Percentiles rank a stretch among this genome's conserved stretches.
phyloP scores from a whole-genome alignment of 176 grass and related monocot species.

The Carex pumila region DNA sequence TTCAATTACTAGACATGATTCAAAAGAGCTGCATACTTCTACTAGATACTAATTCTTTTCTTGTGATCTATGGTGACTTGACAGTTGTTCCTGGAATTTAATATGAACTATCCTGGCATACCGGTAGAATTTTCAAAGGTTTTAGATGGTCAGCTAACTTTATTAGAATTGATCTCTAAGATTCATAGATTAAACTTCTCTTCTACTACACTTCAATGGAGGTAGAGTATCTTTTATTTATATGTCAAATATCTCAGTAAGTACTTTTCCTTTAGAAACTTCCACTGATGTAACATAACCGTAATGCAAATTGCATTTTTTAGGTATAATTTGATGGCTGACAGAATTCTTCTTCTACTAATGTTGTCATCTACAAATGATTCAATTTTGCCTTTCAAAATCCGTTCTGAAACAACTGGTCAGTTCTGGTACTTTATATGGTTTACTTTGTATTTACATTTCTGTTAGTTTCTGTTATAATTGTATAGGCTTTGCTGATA shows the following conservation, averaged over 20 bases:
- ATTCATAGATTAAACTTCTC: constrained; percentile 12
- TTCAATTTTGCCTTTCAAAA: constrained; percentile 16
- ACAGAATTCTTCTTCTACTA: constrained; percentile 22
- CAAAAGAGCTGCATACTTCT: background rate
- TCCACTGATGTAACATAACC: background rate
- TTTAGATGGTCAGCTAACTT: constrained; percentile 28
- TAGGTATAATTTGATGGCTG: constrained; percentile 27
- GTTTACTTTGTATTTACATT: background rate
- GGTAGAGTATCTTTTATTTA: constrained; percentile 1
- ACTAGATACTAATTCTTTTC: constrained; percentile 10
- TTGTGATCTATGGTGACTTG: constrained; percentile 24
- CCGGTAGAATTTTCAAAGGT: constrained; percentile 74
- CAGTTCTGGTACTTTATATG: background rate
- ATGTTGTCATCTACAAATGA: constrained; percentile 14
- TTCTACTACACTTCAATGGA: constrained; percentile 22
- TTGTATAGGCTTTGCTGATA: background rate
- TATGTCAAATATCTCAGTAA: constrained; percentile 7
- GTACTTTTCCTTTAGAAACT: background rate
- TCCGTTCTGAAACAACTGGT: constrained; percentile 7
- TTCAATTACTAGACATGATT: constrained; percentile 11
- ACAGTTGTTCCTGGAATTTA: constrained; percentile 91
- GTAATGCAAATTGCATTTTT: background rate
- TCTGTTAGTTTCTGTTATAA: background rate
- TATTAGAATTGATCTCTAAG: constrained; percentile 18
- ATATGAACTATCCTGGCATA: constrained; percentile 85